Evolutionary conservation across 2,329 filamentous ascomycete species (phyloP).

Genomic region (Torrubiella hemipterigena): DNA sequence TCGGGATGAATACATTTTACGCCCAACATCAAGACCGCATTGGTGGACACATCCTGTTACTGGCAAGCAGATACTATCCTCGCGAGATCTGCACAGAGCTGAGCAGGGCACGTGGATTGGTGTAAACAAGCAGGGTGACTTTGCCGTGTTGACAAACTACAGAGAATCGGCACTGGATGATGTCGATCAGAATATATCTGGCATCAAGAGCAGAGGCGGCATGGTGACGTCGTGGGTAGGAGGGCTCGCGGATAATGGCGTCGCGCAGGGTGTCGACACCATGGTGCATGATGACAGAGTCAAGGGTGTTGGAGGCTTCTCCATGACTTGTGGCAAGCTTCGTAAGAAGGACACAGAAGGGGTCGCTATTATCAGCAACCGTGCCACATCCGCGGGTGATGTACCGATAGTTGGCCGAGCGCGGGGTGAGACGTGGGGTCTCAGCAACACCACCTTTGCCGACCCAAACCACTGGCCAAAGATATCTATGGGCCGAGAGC

Average conservation of each 20-base stretch:
- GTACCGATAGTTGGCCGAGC: constrained; percentile 46
- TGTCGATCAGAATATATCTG: constrained; percentile 38
- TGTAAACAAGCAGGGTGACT: constrained; percentile 44
- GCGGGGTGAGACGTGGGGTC: constrained; percentile 39
- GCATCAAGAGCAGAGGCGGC: constrained; percentile 45
- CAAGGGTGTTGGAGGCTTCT: constrained; percentile 54
- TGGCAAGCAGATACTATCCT: constrained; percentile 38
- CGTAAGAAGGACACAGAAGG: constrained; percentile 31
- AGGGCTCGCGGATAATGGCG: constrained; percentile 31
- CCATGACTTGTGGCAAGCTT: constrained; percentile 53
- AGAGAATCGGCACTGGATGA: constrained; percentile 41
- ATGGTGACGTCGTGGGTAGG: constrained; percentile 54
- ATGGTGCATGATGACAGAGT: constrained; percentile 40
- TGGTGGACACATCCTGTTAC: constrained; percentile 44
- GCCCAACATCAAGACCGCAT: constrained; percentile 50
- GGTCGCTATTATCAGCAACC: constrained; percentile 51
- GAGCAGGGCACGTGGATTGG: constrained; percentile 58
- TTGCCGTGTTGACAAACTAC: constrained; percentile 57
- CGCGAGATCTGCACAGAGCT: constrained; percentile 47
- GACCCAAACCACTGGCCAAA: constrained; percentile 48
- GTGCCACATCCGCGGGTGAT: constrained; percentile 36
- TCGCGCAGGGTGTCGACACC: constrained; percentile 36
- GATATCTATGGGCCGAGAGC: constrained; percentile 36
- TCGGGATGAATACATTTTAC: constrained; percentile 59
- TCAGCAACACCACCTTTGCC: constrained; percentile 51